Percentiles rank a stretch among this genome's conserved stretches.
Evolutionary conservation across 257 asterid species (phyloP).

Genomic region (Hygrophila difformis): DNA sequence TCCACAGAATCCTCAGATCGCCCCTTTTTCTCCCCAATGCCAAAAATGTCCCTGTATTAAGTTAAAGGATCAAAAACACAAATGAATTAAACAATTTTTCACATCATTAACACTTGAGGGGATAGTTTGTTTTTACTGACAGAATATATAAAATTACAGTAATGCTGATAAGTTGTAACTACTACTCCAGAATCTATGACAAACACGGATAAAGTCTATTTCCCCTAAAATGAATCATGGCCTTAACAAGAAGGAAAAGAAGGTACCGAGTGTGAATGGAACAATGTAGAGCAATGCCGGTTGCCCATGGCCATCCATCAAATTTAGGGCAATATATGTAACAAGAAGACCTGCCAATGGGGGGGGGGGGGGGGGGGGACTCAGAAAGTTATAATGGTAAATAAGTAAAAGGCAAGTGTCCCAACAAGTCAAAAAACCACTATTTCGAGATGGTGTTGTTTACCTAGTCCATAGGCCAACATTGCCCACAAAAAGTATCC

Average conservation of each 20-base stretch:
- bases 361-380: too few species aligned
- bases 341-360: conserved; percentile 85
- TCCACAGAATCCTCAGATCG: conserved; percentile 60
- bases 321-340: conserved; percentile 66
- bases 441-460: background rate
- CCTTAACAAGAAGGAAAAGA: background rate
- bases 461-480: conserved; percentile 92
- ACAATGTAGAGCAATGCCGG: conserved; percentile 91
- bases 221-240: too few species aligned
- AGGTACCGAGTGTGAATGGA: conserved; percentile 72
- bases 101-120: too few species aligned
- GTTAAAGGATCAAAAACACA: background rate
- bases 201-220: too few species aligned
- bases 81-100: background rate
- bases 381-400: background rate
- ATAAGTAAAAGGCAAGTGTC: background rate
- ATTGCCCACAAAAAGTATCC: conserved; percentile 97
- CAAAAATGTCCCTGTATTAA: conserved; percentile 51
- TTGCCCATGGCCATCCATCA: conserved; percentile 97
- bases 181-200: too few species aligned
- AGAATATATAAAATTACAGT: too few species aligned
- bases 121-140: too few species aligned
- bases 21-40: conserved; percentile 62
- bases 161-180: too few species aligned
- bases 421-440: background rate